A percentile compares a stretch with the other conserved stretches of the same genome.
Evolutionary conservation across 2,329 filamentous ascomycete genomes (phyloP).

Genomic region (Atkinsonella texensis): DNA sequence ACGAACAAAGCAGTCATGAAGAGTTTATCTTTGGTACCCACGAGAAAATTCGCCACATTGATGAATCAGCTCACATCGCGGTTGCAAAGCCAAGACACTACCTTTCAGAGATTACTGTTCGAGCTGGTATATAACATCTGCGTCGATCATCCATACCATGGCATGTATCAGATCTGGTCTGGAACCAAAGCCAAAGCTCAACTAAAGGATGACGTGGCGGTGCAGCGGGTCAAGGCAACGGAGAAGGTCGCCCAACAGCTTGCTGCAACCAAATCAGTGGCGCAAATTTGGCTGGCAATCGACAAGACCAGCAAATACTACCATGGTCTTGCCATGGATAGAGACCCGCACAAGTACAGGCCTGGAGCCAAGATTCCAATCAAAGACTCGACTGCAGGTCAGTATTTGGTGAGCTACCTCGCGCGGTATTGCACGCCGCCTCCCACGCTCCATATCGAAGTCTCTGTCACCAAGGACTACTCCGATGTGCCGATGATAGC

Average conservation of each 20-base stretch:
- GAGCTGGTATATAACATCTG: slow-evolving; percentile 73
- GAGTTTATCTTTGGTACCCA: slow-evolving; percentile 64
- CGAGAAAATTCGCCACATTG: slow-evolving; percentile 79
- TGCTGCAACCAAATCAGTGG: slow-evolving; percentile 36
- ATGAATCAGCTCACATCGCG: slow-evolving; percentile 98
- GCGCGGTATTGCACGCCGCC: slow-evolving; percentile 64
- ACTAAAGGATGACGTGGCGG: slow-evolving; percentile 60
- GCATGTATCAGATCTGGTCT: slow-evolving; percentile 94
- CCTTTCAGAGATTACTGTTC: slow-evolving; percentile 68
- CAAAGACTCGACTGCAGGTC: slow-evolving; percentile 51
- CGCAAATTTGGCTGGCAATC: slow-evolving; percentile 55
- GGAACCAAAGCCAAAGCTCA: slow-evolving; percentile 58
- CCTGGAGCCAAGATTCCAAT: slow-evolving; percentile 52
- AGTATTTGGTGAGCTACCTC: slow-evolving; percentile 50
- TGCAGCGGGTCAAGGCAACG: slow-evolving; percentile 64
- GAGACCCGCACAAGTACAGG: slow-evolving; percentile 53
- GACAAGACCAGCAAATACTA: slow-evolving; percentile 61
- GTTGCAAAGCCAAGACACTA: slow-evolving; percentile 54
- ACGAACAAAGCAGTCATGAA: slow-evolving; percentile 68
- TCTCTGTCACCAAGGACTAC: slow-evolving; percentile 66
- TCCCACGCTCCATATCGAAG: slow-evolving; percentile 73
- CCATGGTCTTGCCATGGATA: slow-evolving; percentile 51
- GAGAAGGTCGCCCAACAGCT: slow-evolving; percentile 53
- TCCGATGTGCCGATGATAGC: slow-evolving; percentile 60
- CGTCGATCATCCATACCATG: slow-evolving; percentile 86